Evolutionary conservation across 2,329 filamentous ascomycete genomes (phyloP).

Genomic region (Ceratocystis variospora): DNA sequence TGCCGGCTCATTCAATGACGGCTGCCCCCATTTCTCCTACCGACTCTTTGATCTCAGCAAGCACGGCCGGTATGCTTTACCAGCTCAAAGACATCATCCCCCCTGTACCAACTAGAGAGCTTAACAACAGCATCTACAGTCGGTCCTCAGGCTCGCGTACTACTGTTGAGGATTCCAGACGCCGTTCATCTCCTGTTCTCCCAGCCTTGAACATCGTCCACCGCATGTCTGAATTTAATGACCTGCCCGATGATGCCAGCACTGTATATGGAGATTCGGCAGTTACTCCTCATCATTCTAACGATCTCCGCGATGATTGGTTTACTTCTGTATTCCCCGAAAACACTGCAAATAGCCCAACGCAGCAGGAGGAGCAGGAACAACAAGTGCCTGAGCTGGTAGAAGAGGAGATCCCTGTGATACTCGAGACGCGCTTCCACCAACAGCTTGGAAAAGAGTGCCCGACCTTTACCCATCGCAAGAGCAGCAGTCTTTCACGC

Average conservation of each 20-base stretch:
- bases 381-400: constrained; percentile 28
- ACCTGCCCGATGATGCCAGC: constrained; percentile 30
- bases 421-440: constrained; percentile 33
- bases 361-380: not conserved
- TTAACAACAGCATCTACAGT: not conserved
- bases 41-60: constrained; percentile 27
- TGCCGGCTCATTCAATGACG: constrained; percentile 13
- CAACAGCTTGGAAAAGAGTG: constrained; percentile 44
- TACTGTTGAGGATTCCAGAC: constrained; percentile 27
- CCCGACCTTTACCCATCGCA: constrained; percentile 44
- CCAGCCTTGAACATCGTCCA: constrained; percentile 28
- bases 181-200: constrained; percentile 39
- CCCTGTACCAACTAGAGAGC: constrained; percentile 22
- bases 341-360: not conserved
- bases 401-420: constrained; percentile 24
- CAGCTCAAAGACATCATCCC: constrained; percentile 23
- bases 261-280: constrained; percentile 37
- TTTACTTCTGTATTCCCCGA: constrained; percentile 6
- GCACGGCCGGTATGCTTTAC: constrained; percentile 29
- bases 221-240: constrained; percentile 27
- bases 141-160: constrained; percentile 20
- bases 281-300: constrained; percentile 35
- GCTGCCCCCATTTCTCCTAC: constrained; percentile 6
- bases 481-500: constrained; percentile 32
- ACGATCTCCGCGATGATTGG: constrained; percentile 31